Evolutionary conservation across 2,329 filamentous ascomycete genomes (phyloP).

Genomic region (Triangularia setosa): DNA sequence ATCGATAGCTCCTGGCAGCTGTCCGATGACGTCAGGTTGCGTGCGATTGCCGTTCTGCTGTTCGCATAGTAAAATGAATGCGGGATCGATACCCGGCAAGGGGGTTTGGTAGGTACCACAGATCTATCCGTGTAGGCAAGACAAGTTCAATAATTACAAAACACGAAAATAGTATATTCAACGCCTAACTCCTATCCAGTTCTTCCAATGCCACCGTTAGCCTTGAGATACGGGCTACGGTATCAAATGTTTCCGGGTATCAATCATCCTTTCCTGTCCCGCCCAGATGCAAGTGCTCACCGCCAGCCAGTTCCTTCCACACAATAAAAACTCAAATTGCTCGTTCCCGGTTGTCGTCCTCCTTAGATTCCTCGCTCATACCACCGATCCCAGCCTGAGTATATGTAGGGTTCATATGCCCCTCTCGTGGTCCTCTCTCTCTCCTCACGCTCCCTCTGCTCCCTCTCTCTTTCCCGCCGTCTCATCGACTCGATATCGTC

Average conservation of each 20-base stretch:
- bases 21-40: neutral
- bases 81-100: neutral
- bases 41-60: no score
- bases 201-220: no score
- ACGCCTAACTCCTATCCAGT: neutral
- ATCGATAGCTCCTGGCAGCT: neutral
- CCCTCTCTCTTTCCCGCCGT: constrained; percentile 9
- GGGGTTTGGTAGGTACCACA: no score
- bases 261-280: neutral
- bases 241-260: neutral
- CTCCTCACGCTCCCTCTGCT: constrained; percentile 2
- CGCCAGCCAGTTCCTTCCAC: neutral
- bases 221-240: no score
- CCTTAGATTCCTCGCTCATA: neutral
- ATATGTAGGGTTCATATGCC: neutral
- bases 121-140: no score
- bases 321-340: neutral
- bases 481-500: constrained; percentile 16
- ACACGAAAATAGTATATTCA: neutral
- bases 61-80: no score
- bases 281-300: neutral
- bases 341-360: neutral
- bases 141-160: neutral
- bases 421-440: no score
- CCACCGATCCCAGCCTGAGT: constrained; percentile 4